These are phyloP conservation scores for Spiraea crenata DNA, from an alignment of 331 rosid species.

Conservation along the genomic window DNA sequence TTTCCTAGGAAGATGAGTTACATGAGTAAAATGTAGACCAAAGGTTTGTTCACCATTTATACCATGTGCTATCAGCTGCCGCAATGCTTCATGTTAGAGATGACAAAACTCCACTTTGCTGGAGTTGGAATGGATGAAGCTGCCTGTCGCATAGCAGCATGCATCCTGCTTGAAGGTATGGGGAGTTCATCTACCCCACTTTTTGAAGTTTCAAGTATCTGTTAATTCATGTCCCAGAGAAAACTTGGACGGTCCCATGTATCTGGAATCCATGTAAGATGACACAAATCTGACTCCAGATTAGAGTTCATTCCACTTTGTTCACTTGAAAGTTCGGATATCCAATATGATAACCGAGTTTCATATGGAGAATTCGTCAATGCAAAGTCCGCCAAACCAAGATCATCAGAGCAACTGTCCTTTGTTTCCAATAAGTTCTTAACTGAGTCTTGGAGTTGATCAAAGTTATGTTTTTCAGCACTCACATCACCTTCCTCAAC, in stretches of 20 bases:
- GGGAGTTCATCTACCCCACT: neutral
- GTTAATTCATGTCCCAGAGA: constrained; percentile 50
- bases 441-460: constrained; percentile 2
- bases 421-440: constrained; percentile 9
- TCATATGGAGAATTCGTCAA: constrained; percentile 47
- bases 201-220: neutral
- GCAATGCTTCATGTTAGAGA: neutral
- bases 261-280: constrained; percentile 28
- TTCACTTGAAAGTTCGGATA: constrained; percentile 38
- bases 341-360: constrained; percentile 48
- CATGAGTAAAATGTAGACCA: neutral
- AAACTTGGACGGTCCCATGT: constrained; percentile 46
- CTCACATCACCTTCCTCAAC: constrained; percentile 16
- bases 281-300: constrained; percentile 19
- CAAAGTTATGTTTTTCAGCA: constrained; percentile 12
- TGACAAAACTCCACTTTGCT: neutral
- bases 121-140: constrained; percentile 4
- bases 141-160: neutral
- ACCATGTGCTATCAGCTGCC: neutral
- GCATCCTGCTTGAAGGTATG: constrained; percentile 5
- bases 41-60: constrained; percentile 8
- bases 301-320: constrained; percentile 28
- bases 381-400: constrained; percentile 32
- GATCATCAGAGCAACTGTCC: constrained; percentile 28
- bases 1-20: neutral